A percentile compares a stretch with the other conserved stretches of the same genome.
These are phyloP conservation scores for Blepharisma undulans DNA, from an alignment of 169 alveolate species.

Conservation along the genomic window DNA sequence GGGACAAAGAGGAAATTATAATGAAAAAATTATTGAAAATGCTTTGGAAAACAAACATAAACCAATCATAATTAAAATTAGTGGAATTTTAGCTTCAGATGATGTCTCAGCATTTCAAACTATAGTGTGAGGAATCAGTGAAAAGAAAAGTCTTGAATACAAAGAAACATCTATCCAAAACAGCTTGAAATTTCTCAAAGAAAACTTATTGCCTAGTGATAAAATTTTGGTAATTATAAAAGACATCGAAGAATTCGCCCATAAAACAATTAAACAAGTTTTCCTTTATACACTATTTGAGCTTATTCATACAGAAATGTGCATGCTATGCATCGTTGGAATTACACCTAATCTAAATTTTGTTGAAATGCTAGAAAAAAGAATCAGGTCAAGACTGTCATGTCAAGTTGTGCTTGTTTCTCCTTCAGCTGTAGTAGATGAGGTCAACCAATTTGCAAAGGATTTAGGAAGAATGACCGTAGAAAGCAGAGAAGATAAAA, in stretches of 20 bases:
- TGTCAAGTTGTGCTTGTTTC: not conserved
- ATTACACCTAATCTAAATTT: slow-evolving; percentile 7
- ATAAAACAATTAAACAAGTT: not conserved
- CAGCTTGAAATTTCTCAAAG: not conserved
- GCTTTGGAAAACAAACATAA: not conserved
- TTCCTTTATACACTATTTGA: slow-evolving; percentile 14
- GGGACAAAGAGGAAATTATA: not conserved
- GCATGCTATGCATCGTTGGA: slow-evolving; percentile 7
- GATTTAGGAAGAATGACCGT: not conserved
- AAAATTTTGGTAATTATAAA: not conserved
- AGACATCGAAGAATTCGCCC: slow-evolving; percentile 20
- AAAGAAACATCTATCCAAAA: not conserved
- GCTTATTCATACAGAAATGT: not conserved
- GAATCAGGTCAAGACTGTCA: slow-evolving; percentile 13
- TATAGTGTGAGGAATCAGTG: not conserved
- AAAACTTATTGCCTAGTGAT: not conserved
- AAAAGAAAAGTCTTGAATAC: not conserved
- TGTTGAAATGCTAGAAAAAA: slow-evolving; percentile 26
- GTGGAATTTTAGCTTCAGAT: not conserved
- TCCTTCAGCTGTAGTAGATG: not conserved
- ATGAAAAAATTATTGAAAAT: not conserved
- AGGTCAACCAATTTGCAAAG: not conserved
- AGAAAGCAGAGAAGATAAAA: not conserved
- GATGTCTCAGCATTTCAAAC: slow-evolving; percentile 17
- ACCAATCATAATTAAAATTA: not conserved